Base-by-base conservation (phyloP, 73 alveolate species). In the Paramecium bursaria region DNA sequence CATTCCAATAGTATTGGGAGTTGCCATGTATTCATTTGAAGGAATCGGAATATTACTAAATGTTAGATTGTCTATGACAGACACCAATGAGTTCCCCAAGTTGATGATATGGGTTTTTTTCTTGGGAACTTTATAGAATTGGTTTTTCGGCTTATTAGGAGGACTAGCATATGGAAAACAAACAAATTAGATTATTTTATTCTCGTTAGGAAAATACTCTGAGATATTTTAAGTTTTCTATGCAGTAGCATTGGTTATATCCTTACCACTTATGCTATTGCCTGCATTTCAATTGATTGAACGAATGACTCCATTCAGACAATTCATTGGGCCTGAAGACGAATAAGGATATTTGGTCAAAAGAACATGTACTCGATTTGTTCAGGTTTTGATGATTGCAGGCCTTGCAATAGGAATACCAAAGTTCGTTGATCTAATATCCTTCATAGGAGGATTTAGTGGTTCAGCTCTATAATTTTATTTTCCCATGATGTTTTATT, bases 1-100 rank as follows among this genome's bases (percentile, higher is more conserved):
- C 46, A 31, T 54, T 22, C 89, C 89, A 21, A 11, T 79, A 35
- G 76, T 79, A 39, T 53, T 79, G 46, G 89, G 89, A 19, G 89
- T 79, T 4, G 76, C 74, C 5, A 54, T 79, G 1, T 79, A 48
- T 42, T 79, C 89, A 5, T 79, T 79, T 13, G 89, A 79, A 44
- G 48, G 74, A 15, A 79, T 79, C 6, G 89, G 89, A 31, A 22
- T 73, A 35, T 47, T 67, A 4, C 50, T 67, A 15, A 47, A 67
- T 14, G 44, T 67, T 9, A 52, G 75, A 23, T 48, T 31, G 26
- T 79, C 89, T 1, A 79, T 79, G 57, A 48, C 30, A 27, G 46
- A 79, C 23, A 46, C 67, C 13, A 50, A n/a, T 1, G 73, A 53
- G 42, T 61, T 53, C 30, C 85, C 75, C 5, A 54, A 67, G 19